phyloP scores from a whole-genome alignment of 257 asterid genomes.

The Nicotiana undulata region DNA sequence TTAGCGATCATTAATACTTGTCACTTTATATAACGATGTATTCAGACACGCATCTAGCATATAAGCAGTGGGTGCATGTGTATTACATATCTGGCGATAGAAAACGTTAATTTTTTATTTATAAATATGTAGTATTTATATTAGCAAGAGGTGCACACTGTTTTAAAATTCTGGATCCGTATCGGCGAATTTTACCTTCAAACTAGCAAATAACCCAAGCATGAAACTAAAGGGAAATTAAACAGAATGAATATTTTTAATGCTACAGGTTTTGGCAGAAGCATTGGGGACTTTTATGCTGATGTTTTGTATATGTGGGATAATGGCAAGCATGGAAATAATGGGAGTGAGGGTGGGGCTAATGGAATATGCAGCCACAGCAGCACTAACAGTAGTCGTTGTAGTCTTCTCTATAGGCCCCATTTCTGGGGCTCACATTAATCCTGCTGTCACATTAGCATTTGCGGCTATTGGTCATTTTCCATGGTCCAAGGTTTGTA shows the following conservation, averaged over 20 bases:
- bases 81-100: no score
- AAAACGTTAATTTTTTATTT: no score
- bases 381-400: conserved; percentile 60
- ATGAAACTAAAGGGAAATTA: neutral
- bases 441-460: conserved; percentile 81
- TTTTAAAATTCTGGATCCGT: neutral
- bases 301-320: conserved; percentile 68
- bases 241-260: neutral
- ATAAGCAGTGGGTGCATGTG: neutral
- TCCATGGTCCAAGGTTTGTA: conserved; percentile 61
- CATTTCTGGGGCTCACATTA: conserved; percentile 88
- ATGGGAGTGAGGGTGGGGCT: conserved; percentile 50
- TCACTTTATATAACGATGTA: neutral
- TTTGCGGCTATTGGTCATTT: conserved; percentile 72
- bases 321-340: conserved; percentile 48
- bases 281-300: conserved; percentile 62
- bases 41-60: neutral
- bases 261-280: conserved; percentile 65
- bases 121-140: no score
- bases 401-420: conserved; percentile 60
- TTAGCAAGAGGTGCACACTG: no score
- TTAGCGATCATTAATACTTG: neutral
- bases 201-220: neutral
- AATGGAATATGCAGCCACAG: conserved; percentile 70
- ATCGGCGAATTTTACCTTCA: neutral